These are phyloP conservation scores for Cercophora newfieldiana DNA, from an alignment of 495 filamentous ascomycete genomes.

Conservation along the genomic window DNA sequence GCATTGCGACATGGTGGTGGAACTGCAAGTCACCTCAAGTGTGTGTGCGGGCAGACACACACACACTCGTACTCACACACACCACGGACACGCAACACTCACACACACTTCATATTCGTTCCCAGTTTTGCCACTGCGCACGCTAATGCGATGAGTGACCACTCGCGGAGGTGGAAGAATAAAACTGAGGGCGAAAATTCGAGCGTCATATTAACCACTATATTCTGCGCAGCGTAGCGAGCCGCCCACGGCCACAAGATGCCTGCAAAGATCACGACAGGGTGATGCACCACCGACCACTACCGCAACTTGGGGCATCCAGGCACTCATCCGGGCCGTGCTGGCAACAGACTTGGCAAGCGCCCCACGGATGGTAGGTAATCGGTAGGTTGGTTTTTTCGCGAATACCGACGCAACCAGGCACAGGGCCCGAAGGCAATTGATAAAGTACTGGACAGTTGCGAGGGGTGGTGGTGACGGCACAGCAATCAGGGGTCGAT, in stretches of 20 bases:
- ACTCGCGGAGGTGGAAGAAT: slow-evolving; percentile 7
- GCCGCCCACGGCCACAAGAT: slow-evolving; percentile 23
- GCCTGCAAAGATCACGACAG: not conserved
- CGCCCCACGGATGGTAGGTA: too few relatives aligned
- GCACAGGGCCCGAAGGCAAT: not conserved
- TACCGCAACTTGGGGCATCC: not conserved
- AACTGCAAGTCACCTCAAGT: not conserved
- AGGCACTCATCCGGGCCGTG: not conserved
- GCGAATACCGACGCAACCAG: not conserved
- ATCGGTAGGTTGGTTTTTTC: not conserved
- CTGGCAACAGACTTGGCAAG: not conserved
- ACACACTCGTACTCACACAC: too few relatives aligned
- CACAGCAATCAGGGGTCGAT: too few relatives aligned
- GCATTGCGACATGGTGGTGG: slow-evolving; percentile 4
- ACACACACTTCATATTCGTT: not conserved
- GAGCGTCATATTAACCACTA: slow-evolving; percentile 25
- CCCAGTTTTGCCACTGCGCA: slow-evolving; percentile 14
- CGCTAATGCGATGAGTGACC: slow-evolving; percentile 2
- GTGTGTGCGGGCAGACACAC: not conserved
- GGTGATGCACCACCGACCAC: not conserved
- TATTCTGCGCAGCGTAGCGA: slow-evolving; percentile 26
- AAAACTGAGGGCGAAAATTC: not conserved
- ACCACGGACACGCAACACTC: too few relatives aligned
- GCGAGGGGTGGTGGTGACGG: too few relatives aligned
- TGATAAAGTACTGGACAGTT: not conserved